These are phyloP conservation scores for Aphanomyces astaci DNA, from an alignment of 352 stramenopile species.

Conservation along the genomic window DNA sequence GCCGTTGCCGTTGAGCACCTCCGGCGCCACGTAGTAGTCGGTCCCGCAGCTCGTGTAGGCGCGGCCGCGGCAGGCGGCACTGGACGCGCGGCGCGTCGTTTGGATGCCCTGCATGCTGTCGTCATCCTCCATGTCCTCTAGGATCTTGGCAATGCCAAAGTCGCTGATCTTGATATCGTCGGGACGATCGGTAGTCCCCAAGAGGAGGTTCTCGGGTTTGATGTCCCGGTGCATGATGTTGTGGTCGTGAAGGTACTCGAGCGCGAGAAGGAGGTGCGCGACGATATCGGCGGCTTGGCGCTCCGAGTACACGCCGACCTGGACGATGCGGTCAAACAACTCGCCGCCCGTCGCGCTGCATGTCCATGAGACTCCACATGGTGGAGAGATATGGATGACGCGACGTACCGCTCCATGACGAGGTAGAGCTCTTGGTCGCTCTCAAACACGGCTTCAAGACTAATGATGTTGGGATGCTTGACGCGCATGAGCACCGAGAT, in stretches of 20 bases:
- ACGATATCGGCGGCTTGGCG: constrained; percentile 64
- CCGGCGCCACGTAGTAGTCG: constrained; percentile 82
- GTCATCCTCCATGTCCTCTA: constrained; percentile 70
- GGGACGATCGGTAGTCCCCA: constrained; percentile 58
- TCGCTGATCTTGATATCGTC: constrained; percentile 73
- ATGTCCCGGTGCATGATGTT: constrained; percentile 81
- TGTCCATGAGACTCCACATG: background rate
- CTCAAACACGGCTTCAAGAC: constrained; percentile 78
- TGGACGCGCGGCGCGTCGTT: background rate
- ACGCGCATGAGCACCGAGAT: constrained; percentile 79
- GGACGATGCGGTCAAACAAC: constrained; percentile 78
- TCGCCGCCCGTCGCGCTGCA: constrained; percentile 71
- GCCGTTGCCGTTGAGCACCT: constrained; percentile 77
- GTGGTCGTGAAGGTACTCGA: constrained; percentile 68
- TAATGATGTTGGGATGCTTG: constrained; percentile 84
- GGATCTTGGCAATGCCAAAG: constrained; percentile 77
- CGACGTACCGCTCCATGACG: constrained; percentile 70
- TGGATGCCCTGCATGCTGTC: constrained; percentile 23
- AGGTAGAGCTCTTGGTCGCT: constrained; percentile 81
- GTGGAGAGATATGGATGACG: background rate
- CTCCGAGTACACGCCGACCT: constrained; percentile 75
- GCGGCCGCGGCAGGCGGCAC: constrained; percentile 47
- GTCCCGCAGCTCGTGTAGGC: constrained; percentile 84
- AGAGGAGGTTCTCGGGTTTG: constrained; percentile 77
- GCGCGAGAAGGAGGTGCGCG: constrained; percentile 57